These are phyloP conservation scores for Kurtzmaniella quercitrusa DNA, from an alignment of 1,139 yeast species.

Conservation along the genomic window DNA sequence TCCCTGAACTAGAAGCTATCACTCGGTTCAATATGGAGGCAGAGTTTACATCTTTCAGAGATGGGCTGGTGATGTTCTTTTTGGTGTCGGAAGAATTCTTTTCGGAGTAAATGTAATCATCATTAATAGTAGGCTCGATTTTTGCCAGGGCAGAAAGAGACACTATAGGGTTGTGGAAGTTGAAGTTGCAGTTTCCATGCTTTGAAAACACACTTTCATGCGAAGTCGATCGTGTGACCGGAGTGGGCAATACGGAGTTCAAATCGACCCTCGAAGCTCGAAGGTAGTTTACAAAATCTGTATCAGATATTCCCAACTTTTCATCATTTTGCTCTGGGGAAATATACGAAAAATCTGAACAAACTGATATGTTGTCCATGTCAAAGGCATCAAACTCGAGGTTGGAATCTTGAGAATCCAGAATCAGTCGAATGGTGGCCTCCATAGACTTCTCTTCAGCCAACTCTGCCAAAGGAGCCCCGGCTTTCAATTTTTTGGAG, in stretches of 20 bases:
- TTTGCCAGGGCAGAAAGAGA: conserved; percentile 1
- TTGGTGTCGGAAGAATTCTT: conserved; percentile 3
- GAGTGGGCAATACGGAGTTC: conserved; percentile 29
- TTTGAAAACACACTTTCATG: conserved; percentile 20
- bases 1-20: neutral
- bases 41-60: neutral
- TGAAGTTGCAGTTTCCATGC: conserved; percentile 7
- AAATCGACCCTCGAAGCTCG: conserved; percentile 33
- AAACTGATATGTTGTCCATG: conserved; percentile 20
- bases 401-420: neutral
- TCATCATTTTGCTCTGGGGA: conserved; percentile 16
- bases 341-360: conserved; percentile 24
- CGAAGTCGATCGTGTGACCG: conserved; percentile 21
- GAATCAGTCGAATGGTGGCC: neutral
- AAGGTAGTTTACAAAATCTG: conserved; percentile 24
- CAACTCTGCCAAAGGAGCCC: neutral
- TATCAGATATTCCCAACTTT: conserved; percentile 5
- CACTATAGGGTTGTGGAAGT: conserved; percentile 35
- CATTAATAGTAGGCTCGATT: conserved; percentile 1
- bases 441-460: neutral
- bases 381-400: conserved; percentile 8
- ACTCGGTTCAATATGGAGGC: neutral
- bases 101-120: neutral
- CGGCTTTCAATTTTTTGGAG: neutral
- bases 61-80: conserved; percentile 8